A percentile compares a stretch with the other conserved stretches of the same genome.
Evolutionary conservation across 805 yeast species (phyloP).

Genomic region (Wickerhamiella dianesei): DNA sequence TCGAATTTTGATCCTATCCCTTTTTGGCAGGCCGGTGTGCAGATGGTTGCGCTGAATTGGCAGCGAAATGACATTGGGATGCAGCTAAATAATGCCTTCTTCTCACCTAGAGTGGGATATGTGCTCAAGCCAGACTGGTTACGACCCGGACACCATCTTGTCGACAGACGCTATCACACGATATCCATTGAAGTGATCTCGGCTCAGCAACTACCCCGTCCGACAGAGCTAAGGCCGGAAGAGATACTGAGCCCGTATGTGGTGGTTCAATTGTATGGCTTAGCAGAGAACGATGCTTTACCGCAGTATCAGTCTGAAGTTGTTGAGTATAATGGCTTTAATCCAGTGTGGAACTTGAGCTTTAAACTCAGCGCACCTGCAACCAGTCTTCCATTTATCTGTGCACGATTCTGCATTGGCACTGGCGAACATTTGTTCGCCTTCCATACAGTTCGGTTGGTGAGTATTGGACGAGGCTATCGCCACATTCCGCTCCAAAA

Average conservation of each 20-base stretch:
- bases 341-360: conserved; percentile 64
- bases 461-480: conserved; percentile 62
- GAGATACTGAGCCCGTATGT: conserved; percentile 48
- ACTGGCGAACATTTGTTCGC: conserved; percentile 36
- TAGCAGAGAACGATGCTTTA: conserved; percentile 4
- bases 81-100: conserved; percentile 73
- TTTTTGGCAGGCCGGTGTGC: conserved; percentile 79
- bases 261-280: conserved; percentile 45
- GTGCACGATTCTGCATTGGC: conserved; percentile 26
- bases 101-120: conserved; percentile 47
- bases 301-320: conserved; percentile 23
- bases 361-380: conserved; percentile 33
- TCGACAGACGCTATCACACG: conserved; percentile 4
- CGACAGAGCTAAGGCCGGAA: conserved; percentile 36
- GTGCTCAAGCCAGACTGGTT: conserved; percentile 50
- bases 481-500: conserved; percentile 71
- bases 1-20: conserved; percentile 66
- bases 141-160: conserved; percentile 16
- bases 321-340: conserved; percentile 64
- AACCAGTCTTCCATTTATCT: conserved; percentile 23
- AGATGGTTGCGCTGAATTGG: conserved; percentile 96
- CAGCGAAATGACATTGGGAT: conserved; percentile 84
- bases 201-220: conserved; percentile 74
- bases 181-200: conserved; percentile 43
- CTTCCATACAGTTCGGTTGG: conserved; percentile 43